Evolutionary conservation across 352 stramenopile genomes (phyloP).

Genomic region (Phytophthora vignae): DNA sequence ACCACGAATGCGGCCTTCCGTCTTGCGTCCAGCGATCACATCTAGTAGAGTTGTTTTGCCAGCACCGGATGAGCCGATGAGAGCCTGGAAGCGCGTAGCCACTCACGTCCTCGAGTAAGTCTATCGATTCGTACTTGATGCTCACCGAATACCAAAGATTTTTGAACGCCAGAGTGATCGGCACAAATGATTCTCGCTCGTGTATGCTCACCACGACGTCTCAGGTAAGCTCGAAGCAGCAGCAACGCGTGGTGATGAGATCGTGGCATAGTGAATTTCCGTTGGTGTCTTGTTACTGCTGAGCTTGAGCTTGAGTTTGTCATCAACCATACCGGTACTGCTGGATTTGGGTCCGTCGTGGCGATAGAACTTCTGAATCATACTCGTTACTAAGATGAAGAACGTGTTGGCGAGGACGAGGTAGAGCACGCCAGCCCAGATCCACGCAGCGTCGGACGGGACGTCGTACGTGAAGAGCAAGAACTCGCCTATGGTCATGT

Average conservation of each 20-base stretch:
- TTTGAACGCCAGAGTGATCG: neutral
- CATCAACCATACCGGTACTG: no score
- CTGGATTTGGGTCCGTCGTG: neutral
- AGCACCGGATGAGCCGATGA: neutral
- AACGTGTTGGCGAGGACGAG: neutral
- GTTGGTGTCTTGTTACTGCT: no score
- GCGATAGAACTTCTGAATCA: neutral
- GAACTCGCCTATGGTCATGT: neutral
- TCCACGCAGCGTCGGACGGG: neutral
- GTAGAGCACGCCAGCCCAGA: neutral
- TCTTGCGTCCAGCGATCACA: neutral
- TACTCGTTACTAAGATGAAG: neutral
- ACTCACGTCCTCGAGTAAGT: neutral
- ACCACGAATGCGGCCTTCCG: neutral
- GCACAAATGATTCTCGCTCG: no score
- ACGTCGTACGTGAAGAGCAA: neutral
- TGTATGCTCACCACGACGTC: no score
- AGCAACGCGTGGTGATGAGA: no score
- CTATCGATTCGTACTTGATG: neutral
- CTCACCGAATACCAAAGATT: conserved; percentile 1
- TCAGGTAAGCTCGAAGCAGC: no score
- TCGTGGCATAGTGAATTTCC: no score
- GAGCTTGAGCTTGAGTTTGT: no score
- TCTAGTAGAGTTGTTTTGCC: neutral
- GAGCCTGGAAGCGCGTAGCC: neutral